Evolutionary conservation across 495 filamentous ascomycete species (phyloP), one percentile per base, ranked within the genome.

Genomic region (Bombardia bombarda): DNA sequence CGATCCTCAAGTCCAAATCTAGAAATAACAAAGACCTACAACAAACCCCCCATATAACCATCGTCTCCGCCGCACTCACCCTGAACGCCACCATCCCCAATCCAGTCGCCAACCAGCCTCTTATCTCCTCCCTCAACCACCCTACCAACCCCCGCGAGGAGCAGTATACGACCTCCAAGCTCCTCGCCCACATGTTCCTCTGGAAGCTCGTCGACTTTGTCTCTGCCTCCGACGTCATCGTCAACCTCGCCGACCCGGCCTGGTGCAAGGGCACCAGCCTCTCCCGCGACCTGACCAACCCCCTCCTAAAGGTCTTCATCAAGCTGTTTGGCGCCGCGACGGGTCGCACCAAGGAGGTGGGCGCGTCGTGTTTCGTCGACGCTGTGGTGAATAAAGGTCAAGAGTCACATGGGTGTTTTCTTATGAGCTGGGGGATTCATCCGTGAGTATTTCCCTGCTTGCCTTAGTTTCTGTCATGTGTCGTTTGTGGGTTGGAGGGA

Each of bases 1-100:
- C 76, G 0, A 45, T 63, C 12, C 63, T 75, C 20, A 23, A 20
- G 18, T 17, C 19, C 17, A 13, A 21, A 2, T 7, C 17, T 21
- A 3, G 10, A 21, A 20, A 21, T 21, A 8, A 37, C 4, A 21
- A 21, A 18, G 22, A 3, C 2, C 34, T 5, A 8, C 16, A 37
- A 21, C 17, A 22, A n/a, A 17, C 20, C 17, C 9, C 9, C 10
- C n/a, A 19, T 1, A 9, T 37, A 1, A 37, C 34, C 19, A 37
- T 37, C 34, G 19, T 37, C 34, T 9, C 9, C 17, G 7, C 18
- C 2, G 34, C 17, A 4, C 13, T 37, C 9, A 19, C 34, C 5
- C 17, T 17, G 2, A 21, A 10, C 13, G 20, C 34, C 17, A 37
- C 9, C 17, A 6, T 37, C 2, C 34, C 5, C 18, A 37, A 37